Base-by-base conservation (phyloP, 768 basidiomycete species). In the Russula dissimulans region DNA sequence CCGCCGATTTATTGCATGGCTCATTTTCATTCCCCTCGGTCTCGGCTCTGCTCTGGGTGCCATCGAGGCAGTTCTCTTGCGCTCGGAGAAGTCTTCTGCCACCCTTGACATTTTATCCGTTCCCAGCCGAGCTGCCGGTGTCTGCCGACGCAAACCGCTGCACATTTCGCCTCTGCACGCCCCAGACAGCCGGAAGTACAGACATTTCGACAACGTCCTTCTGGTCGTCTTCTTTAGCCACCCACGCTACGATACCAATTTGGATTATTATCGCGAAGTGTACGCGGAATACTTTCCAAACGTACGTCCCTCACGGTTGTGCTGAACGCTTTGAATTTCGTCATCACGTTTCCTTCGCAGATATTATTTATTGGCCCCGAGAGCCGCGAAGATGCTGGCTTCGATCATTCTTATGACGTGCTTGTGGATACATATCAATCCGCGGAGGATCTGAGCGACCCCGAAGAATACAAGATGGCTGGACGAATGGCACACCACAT, bases 401-500 rank as follows among this genome's bases (percentile, higher is more conserved):
- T 79, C 55, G 38, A 66, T 17, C 76, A 80, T 64, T 79, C 80
- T 1, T 80, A 80, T 50, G 80, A 80, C 59, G 74, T 81, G 15
- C 66, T 76, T 7, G 74, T 81, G 4, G 78, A 80, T 56, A 74
- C 77, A 15, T 81, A 77, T 61, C 67, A 77, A 55, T 72, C 77
- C 11, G 69, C 73, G 26, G 79, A 79, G 56, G 74, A 80, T 64
- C 69, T 79, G 8, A 69, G 55, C 11, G 57, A 67, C 43, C 71
- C 73, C 34, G 62, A 61, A 42, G 71, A 65, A 56, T 78, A 77
- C 65, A 74, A 69, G 62, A 76, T 79, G 74, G 70, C 77, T 36
- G 79, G 79, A 15, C 68, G 78, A 71, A 76, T 79, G 79, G 79
- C 78, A 6, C 79, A 81, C 56, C 79, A 80, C 60, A 80, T 80